These are phyloP conservation scores for Hirsutella thompsonii DNA, from an alignment of 2,329 filamentous ascomycete species.

Conservation along the genomic window DNA sequence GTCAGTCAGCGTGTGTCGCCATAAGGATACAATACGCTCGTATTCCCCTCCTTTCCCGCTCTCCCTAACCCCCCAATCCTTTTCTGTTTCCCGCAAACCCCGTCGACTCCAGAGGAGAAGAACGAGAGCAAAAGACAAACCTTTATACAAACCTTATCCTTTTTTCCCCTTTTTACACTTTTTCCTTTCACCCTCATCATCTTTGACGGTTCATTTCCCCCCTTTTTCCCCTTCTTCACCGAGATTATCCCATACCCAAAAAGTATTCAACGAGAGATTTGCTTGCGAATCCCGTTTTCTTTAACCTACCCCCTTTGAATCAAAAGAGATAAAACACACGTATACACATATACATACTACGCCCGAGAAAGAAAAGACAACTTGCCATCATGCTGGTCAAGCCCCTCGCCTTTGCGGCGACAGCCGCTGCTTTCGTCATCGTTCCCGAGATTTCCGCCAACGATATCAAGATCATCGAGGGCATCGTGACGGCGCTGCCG, in stretches of 20 bases:
- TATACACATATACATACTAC: too few species aligned
- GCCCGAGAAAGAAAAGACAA: not conserved
- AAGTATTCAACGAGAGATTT: too few species aligned
- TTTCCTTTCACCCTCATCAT: not conserved
- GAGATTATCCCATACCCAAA: too few species aligned
- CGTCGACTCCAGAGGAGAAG: not conserved
- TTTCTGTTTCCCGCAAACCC: not conserved
- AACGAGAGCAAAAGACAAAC: not conserved
- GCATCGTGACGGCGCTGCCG: conserved; percentile 27
- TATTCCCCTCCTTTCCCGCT: not conserved
- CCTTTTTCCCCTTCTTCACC: too few species aligned
- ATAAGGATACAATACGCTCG: too few species aligned
- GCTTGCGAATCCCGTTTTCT: too few species aligned
- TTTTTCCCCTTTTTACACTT: not conserved
- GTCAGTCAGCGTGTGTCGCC: too few species aligned
- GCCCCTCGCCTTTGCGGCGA: conserved; percentile 18
- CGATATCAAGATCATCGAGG: conserved; percentile 28
- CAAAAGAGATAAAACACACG: too few species aligned
- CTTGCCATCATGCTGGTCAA: conserved; percentile 18
- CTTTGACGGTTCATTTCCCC: not conserved
- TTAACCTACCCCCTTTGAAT: too few species aligned
- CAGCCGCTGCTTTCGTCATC: conserved; percentile 36
- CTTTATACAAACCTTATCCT: not conserved
- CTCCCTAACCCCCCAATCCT: not conserved
- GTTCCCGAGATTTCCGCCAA: conserved; percentile 33